Conservation (phyloP, 345 rosid species). For the Clausena lansium region DNA sequence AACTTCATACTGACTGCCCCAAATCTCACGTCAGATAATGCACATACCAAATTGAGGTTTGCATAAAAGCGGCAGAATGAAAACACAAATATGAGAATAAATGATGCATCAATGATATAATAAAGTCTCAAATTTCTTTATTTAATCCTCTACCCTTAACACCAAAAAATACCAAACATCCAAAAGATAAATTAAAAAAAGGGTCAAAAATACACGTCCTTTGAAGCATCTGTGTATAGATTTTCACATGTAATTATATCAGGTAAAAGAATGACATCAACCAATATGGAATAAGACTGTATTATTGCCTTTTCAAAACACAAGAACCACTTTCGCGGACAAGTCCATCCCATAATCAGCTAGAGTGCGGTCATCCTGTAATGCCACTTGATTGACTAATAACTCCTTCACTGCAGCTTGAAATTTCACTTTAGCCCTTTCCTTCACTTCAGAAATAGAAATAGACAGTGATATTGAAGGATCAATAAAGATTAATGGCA, state of each 20-base stretch:
- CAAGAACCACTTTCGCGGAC: background rate
- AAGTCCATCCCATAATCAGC: background rate
- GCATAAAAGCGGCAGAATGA: background rate
- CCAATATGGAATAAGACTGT: background rate
- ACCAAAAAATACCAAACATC: background rate
- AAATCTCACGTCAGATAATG: too few species aligned
- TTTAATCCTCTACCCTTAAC: background rate
- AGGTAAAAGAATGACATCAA: background rate
- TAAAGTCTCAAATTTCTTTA: background rate
- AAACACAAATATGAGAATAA: background rate
- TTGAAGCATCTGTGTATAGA: background rate
- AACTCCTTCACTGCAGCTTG: slow-evolving; percentile 6
- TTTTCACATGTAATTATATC: background rate
- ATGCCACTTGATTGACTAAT: background rate
- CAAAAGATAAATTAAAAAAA: background rate
- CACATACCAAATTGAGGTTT: background rate
- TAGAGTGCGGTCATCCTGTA: slow-evolving; percentile 3
- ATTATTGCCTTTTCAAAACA: background rate
- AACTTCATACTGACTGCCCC: background rate
- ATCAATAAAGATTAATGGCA: background rate
- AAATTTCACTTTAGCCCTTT: background rate
- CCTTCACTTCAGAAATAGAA: slow-evolving; percentile 8
- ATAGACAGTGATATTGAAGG: background rate
- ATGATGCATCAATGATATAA: background rate
- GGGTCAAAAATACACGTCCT: background rate